These are phyloP conservation scores for Diddensiella transvaalensis DNA, from an alignment of 805 yeast genomes.

Conservation along the genomic window DNA sequence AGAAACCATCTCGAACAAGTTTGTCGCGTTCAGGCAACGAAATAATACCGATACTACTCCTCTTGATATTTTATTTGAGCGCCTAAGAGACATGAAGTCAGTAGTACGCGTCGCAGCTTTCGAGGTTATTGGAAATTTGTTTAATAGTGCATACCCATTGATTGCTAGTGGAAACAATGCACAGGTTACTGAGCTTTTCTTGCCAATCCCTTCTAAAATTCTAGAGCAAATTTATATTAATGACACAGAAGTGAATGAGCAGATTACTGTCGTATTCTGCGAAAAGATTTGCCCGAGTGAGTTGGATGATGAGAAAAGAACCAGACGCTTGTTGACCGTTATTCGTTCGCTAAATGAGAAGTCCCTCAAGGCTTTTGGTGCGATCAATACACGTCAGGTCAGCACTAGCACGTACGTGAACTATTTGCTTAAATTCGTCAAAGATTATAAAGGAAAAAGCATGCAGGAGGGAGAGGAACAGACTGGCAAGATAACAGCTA, in stretches of 20 bases:
- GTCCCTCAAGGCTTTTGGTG: slow-evolving; percentile 60
- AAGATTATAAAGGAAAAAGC: slow-evolving; percentile 3
- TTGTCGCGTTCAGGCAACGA: slow-evolving; percentile 37
- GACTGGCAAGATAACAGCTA: neutral
- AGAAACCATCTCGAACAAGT: slow-evolving; percentile 43
- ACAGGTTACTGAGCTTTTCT: slow-evolving; percentile 35
- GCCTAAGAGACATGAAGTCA: slow-evolving; percentile 67
- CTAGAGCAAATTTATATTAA: slow-evolving; percentile 70
- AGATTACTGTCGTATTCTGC: slow-evolving; percentile 58
- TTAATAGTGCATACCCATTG: slow-evolving; percentile 43
- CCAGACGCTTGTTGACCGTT: slow-evolving; percentile 50
- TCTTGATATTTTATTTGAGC: slow-evolving; percentile 51
- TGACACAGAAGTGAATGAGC: slow-evolving; percentile 59
- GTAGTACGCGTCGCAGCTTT: slow-evolving; percentile 63
- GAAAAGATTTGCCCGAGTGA: slow-evolving; percentile 61
- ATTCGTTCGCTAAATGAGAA: slow-evolving; percentile 50
- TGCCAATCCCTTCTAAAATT: slow-evolving; percentile 61
- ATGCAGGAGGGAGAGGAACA: neutral
- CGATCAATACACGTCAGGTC: slow-evolving; percentile 63
- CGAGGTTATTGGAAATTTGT: slow-evolving; percentile 50
- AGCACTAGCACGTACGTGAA: slow-evolving; percentile 45
- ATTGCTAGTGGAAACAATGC: slow-evolving; percentile 25
- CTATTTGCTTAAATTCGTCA: slow-evolving; percentile 7
- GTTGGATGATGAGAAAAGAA: slow-evolving; percentile 40
- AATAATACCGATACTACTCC: neutral